Evolutionary conservation across 306 rosid genomes (phyloP).

Genomic region (Vigna angularis): DNA sequence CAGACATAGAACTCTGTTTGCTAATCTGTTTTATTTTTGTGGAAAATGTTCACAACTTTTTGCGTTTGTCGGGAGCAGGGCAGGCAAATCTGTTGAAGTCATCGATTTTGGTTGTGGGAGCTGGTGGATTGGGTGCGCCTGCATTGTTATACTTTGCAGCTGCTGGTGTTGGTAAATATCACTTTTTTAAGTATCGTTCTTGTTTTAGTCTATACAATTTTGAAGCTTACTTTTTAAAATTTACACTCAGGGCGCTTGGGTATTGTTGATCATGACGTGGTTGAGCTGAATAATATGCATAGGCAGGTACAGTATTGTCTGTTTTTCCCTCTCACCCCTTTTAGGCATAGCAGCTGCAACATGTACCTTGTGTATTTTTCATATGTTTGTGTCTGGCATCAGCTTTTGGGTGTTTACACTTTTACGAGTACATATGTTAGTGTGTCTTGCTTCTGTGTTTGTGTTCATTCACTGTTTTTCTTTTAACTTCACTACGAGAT

Average conservation of each 20-base stretch:
- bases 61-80: conserved; percentile 49
- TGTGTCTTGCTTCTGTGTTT: conserved; percentile 21
- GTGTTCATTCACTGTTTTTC: neutral
- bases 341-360: neutral
- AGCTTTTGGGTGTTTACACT: conserved; percentile 3
- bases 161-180: conserved; percentile 78
- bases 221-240: conserved; percentile 40
- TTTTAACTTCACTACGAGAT: neutral
- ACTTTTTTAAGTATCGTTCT: neutral
- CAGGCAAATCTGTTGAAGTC: conserved; percentile 82
- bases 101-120: conserved; percentile 89
- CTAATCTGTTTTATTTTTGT: neutral
- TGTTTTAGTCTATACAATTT: neutral
- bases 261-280: conserved; percentile 88
- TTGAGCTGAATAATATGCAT: conserved; percentile 97
- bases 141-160: conserved; percentile 92
- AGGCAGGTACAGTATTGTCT: conserved; percentile 68
- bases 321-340: neutral
- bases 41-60: neutral
- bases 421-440: neutral
- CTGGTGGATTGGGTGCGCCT: conserved; percentile 96
- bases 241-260: conserved; percentile 74
- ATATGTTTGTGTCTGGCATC: conserved; percentile 7
- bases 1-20: neutral
- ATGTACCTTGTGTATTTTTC: conserved; percentile 8